Evolutionary conservation across 2,329 filamentous ascomycete genomes (phyloP), one percentile per base, ranked within the genome.

Genomic region (Aspergillus uvarum): DNA sequence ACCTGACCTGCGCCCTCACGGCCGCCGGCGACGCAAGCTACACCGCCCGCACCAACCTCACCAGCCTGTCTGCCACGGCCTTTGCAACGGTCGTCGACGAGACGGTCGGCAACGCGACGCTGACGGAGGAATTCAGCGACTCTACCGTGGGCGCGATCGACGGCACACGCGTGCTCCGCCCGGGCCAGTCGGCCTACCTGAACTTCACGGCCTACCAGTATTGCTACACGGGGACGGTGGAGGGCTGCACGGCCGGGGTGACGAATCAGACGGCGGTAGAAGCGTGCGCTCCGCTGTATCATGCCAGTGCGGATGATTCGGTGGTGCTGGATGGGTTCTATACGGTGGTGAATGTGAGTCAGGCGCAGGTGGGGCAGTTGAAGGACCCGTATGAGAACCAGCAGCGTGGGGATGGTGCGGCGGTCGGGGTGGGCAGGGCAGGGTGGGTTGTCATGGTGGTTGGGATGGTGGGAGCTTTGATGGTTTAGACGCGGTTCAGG

Each of bases 321-420:
- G 7, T 16, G 26, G 21, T 31, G 10, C 8, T 59, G 7, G 51
- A 54, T 47, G 58, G 58, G 11, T 14, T 49, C 10, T 47, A 47
- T 16, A 19, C 22, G 8, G 47, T 59, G 35, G 52, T 55, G 8
- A 54, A 54, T 44, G 32, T 59, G 5, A 51, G 47, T 8, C 12
- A 11, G 8, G n/a, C 35, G 10, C 47, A 44, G 22, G 58, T 59
- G 7, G 54, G 38, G 4, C 42, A 26, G n/a, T 58, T 47, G 7
- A 14, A 29, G 8, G 56, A 58, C 24, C 58, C 58, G 21, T 59
- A 59, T 55, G 58, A 50, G 58, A 51, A 56, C 14, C 52, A 59
- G 35, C 35, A 38, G 1, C 16, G 38, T 1, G 35, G 52, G 35
- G 38, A 44, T 22, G 51, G 24, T 4, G 49, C 21, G 6, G 44